phyloP scores from a whole-genome alignment of 2,329 filamentous ascomycete genomes.

The Paecilomyces sp. region DNA sequence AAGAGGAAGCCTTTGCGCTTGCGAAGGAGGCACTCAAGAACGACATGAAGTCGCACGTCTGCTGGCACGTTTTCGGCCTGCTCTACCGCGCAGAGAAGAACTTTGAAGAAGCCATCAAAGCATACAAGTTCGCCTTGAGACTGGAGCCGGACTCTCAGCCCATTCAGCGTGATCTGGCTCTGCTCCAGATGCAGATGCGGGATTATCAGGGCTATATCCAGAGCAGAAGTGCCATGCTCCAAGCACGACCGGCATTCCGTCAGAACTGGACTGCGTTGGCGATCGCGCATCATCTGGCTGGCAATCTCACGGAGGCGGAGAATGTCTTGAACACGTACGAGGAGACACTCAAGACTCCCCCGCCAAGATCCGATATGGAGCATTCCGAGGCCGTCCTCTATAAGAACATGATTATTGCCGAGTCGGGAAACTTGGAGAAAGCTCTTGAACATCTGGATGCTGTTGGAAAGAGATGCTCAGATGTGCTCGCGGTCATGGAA shows the following conservation, averaged over 20 bases:
- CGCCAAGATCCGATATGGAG: constrained; percentile 73
- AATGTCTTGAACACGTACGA: constrained; percentile 88
- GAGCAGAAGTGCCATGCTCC: constrained; percentile 80
- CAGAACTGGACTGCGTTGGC: constrained; percentile 98
- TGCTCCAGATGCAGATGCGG: constrained; percentile 92
- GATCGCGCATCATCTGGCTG: constrained; percentile 85
- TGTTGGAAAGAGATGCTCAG: constrained; percentile 69
- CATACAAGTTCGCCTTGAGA: constrained; percentile 90
- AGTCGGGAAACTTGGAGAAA: constrained; percentile 72
- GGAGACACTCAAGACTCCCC: constrained; percentile 77
- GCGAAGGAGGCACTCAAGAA: constrained; percentile 88
- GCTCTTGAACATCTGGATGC: constrained; percentile 81
- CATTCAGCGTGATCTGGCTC: constrained; percentile 87
- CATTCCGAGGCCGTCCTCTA: constrained; percentile 92
- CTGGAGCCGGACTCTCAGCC: constrained; percentile 91
- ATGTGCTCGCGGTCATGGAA: constrained; percentile 80
- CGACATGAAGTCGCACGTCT: constrained; percentile 98
- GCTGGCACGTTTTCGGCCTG: constrained; percentile 97
- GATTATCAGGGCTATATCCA: constrained; percentile 92
- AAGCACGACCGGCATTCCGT: constrained; percentile 70
- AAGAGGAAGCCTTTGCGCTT: constrained; percentile 86
- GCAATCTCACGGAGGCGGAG: constrained; percentile 78
- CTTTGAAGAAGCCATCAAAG: constrained; percentile 98
- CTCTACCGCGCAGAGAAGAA: constrained; percentile 93
- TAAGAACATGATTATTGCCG: constrained; percentile 90